A percentile compares a stretch with the other conserved stretches of the same genome.
Conservation (phyloP, 2,329 filamentous ascomycete genomes). For the Stagonosporopsis tanaceti region DNA sequence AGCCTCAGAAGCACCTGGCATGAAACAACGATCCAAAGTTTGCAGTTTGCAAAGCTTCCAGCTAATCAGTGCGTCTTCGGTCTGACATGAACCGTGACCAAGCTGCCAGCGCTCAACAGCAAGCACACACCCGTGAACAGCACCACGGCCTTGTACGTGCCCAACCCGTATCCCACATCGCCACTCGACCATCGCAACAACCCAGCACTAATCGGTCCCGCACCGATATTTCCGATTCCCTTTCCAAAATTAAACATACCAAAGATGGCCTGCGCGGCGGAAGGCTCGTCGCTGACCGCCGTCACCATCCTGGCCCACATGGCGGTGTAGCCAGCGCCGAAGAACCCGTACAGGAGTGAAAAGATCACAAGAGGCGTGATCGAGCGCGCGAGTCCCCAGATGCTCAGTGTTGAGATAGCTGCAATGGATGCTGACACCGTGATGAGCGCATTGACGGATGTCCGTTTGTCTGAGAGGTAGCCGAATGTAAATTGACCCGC, state of each 20-base stretch:
- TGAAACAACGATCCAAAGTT: not conserved
- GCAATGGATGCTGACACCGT: conserved; percentile 39
- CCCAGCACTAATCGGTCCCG: conserved; percentile 56
- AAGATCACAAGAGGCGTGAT: conserved; percentile 48
- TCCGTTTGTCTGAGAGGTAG: conserved; percentile 45
- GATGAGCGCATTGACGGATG: conserved; percentile 44
- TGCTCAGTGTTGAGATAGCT: conserved; percentile 43
- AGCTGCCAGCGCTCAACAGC: conserved; percentile 22
- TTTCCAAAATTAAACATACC: conserved; percentile 55
- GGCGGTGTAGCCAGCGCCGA: conserved; percentile 47
- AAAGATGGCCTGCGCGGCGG: conserved; percentile 52
- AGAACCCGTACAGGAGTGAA: conserved; percentile 51
- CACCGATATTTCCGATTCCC: conserved; percentile 58
- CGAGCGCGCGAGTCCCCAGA: conserved; percentile 54
- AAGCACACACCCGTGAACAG: conserved; percentile 26
- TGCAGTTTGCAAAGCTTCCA: not conserved
- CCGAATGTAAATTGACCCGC: conserved; percentile 48
- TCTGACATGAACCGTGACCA: conserved; percentile 13
- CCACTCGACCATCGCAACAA: conserved; percentile 31
- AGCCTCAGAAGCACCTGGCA: not conserved
- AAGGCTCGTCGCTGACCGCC: conserved; percentile 44
- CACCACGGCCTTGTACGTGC: conserved; percentile 24
- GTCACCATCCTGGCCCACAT: conserved; percentile 54
- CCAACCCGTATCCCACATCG: conserved; percentile 17
- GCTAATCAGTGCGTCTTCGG: not conserved